Evolutionary conservation across 192 early-diverging fungal species (phyloP).

Genomic region (Geranomyces michiganensis): DNA sequence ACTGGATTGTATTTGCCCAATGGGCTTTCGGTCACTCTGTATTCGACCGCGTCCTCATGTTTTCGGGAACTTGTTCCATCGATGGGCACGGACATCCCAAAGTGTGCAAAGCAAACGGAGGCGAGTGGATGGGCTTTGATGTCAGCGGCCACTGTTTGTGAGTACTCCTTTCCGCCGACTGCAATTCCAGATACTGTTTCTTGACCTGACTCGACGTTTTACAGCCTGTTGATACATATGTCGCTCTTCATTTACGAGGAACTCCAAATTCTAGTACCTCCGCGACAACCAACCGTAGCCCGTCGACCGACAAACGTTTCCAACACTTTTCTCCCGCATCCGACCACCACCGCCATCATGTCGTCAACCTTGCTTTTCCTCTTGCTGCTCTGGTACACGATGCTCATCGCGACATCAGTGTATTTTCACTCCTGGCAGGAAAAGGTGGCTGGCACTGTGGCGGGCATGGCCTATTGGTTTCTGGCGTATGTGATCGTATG

Average conservation of each 20-base stretch:
- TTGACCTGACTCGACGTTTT: slow-evolving; percentile 9
- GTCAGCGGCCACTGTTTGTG: slow-evolving; percentile 85
- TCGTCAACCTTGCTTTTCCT: slow-evolving; percentile 47
- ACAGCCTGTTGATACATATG: slow-evolving; percentile 37
- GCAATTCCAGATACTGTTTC: background rate
- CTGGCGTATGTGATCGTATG: slow-evolving; percentile 40
- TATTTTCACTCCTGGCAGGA: slow-evolving; percentile 79
- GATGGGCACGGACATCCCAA: slow-evolving; percentile 29
- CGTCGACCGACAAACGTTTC: background rate
- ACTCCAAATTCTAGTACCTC: slow-evolving; percentile 24
- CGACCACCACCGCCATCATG: slow-evolving; percentile 18
- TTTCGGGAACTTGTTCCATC: slow-evolving; percentile 63
- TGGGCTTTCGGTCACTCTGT: slow-evolving; percentile 83
- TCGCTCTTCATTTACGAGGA: slow-evolving; percentile 36
- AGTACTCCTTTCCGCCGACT: slow-evolving; percentile 38
- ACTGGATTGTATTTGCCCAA: slow-evolving; percentile 85
- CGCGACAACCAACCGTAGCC: background rate
- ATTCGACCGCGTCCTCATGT: slow-evolving; percentile 75
- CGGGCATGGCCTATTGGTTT: slow-evolving; percentile 75
- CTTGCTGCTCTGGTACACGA: slow-evolving; percentile 69
- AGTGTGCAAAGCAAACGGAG: slow-evolving; percentile 58
- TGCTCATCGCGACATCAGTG: slow-evolving; percentile 76
- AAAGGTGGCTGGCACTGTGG: slow-evolving; percentile 66
- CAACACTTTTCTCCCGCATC: background rate
- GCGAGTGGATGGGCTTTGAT: slow-evolving; percentile 82